phyloP scores from a whole-genome alignment of 2,329 filamentous ascomycete species.

The Curvularia eragrostidis region DNA sequence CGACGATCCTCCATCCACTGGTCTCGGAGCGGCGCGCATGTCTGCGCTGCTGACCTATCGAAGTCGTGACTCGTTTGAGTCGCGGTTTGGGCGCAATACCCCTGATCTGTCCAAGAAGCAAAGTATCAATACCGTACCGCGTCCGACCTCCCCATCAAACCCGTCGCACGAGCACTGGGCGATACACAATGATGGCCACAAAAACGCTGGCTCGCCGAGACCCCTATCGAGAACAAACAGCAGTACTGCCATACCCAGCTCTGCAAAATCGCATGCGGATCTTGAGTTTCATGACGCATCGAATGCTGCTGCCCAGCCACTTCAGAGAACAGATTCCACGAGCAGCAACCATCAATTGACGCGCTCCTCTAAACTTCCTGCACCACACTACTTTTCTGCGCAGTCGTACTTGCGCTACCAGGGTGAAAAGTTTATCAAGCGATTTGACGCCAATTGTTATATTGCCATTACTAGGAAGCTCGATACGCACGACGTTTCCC shows the following conservation, averaged over 20 bases:
- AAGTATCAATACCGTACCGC: slow-evolving; percentile 74
- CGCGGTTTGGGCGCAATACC: slow-evolving; percentile 90
- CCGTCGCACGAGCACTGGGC: slow-evolving; percentile 56
- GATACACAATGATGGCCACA: slow-evolving; percentile 61
- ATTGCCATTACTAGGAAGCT: slow-evolving; percentile 98
- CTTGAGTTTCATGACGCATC: slow-evolving; percentile 57
- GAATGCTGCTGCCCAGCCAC: slow-evolving; percentile 37
- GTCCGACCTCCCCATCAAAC: slow-evolving; percentile 52
- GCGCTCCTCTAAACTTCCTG: slow-evolving; percentile 50
- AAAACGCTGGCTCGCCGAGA: slow-evolving; percentile 56
- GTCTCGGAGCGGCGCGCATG: slow-evolving; percentile 94
- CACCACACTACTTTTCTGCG: slow-evolving; percentile 89
- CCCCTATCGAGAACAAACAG: slow-evolving; percentile 46
- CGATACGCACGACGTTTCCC: slow-evolving; percentile 93
- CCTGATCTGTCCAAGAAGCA: slow-evolving; percentile 84
- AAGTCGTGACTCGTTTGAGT: slow-evolving; percentile 95
- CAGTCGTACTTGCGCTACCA: slow-evolving; percentile 98
- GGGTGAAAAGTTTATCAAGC: slow-evolving; percentile 92
- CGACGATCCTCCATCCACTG: slow-evolving; percentile 82
- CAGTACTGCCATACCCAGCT: slow-evolving; percentile 29
- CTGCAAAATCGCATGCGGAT: slow-evolving; percentile 45
- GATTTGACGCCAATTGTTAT: slow-evolving; percentile 98
- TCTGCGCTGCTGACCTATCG: slow-evolving; percentile 94
- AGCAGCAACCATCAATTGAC: slow-evolving; percentile 16
- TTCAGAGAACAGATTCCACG: slow-evolving; percentile 22